A percentile compares a stretch with the other conserved stretches of the same genome.
Evolutionary conservation across 192 early-diverging fungal species (phyloP).

Genomic region (Mortierella alpina): DNA sequence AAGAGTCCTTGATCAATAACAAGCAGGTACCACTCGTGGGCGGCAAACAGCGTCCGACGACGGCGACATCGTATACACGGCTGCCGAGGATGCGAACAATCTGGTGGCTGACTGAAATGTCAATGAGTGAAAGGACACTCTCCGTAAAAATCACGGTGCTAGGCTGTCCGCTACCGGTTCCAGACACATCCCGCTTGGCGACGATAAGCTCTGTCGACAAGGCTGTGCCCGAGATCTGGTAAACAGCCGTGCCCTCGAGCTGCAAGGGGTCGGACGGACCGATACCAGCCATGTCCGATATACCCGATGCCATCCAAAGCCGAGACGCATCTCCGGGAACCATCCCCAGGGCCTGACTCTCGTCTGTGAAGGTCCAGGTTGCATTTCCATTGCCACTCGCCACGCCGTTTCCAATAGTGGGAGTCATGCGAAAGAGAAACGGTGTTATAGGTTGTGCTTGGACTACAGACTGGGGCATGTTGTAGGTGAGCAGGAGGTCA

Average conservation of each 20-base stretch:
- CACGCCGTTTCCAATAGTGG: neutral
- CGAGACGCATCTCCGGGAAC: neutral
- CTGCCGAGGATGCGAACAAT: neutral
- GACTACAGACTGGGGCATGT: neutral
- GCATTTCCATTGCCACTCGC: neutral
- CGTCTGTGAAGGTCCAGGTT: slow-evolving; percentile 7
- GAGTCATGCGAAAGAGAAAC: slow-evolving; percentile 5
- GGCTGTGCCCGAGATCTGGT: neutral
- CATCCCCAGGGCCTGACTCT: neutral
- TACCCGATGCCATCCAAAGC: slow-evolving; percentile 1
- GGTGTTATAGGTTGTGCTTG: neutral
- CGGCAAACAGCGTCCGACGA: slow-evolving; percentile 1
- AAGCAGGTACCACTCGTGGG: neutral
- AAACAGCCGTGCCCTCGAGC: neutral
- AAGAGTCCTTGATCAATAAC: neutral
- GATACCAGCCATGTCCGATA: neutral
- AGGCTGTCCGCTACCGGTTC: neutral
- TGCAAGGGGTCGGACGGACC: neutral
- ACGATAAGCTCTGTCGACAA: neutral
- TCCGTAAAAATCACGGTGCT: too few species aligned
- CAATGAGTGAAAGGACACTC: too few species aligned
- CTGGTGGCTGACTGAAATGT: neutral
- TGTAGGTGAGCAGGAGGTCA: slow-evolving; percentile 22
- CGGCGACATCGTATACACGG: neutral
- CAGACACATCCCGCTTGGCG: neutral